Base-by-base conservation (phyloP, 495 filamentous ascomycete species). In the Parathielavia hyrcaniae region DNA sequence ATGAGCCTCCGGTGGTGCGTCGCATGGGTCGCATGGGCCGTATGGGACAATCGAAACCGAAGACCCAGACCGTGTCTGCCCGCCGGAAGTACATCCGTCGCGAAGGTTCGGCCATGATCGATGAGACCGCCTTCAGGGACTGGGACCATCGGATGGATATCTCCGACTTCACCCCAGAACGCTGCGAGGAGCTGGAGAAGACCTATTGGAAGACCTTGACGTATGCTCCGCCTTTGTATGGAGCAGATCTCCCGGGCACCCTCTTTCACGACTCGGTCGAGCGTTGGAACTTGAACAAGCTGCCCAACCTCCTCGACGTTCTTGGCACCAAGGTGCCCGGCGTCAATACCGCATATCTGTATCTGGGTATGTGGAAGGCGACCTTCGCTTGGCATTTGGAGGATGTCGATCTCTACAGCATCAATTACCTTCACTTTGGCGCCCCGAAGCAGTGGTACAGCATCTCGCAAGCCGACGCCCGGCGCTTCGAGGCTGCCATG, bases 371-470 rank as follows among this genome's bases (percentile, higher is more conserved):
- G 95, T 98, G 93, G 93, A 98, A 97, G 67, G 93, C 93, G 19
- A 97, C 93, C 2, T 98, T 98, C 68, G 92, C 93, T 11, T 98
- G 93, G 93, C 93, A 98, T 81, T 75, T 98, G 40, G 93, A 98
- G 67, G 93, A 98, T 74, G 91, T 98, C 53, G 93, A 98, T 74
- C 82, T 98, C 2, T 97, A 97, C 80, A 97, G 91, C 73, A 98
- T 98, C 78, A 98, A 98, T 75, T 98, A 96, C 70, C 91, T 98
- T 59, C 93, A 98, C 68, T 98, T 98, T 69, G 93, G 93, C 44
- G 93, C 93, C 12, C 93, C 93, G 5, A 98, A 98, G 70, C 93
- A 98, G 68, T 98, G 93, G 93, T 98, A 98, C 73, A 96, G 91
- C 70, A 98, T 98, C 59, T 95, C 92, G 1, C 95, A 97, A 68